Base-by-base conservation (phyloP, 108 stramenopile genomes). In the Conticribra guillardii region DNA sequence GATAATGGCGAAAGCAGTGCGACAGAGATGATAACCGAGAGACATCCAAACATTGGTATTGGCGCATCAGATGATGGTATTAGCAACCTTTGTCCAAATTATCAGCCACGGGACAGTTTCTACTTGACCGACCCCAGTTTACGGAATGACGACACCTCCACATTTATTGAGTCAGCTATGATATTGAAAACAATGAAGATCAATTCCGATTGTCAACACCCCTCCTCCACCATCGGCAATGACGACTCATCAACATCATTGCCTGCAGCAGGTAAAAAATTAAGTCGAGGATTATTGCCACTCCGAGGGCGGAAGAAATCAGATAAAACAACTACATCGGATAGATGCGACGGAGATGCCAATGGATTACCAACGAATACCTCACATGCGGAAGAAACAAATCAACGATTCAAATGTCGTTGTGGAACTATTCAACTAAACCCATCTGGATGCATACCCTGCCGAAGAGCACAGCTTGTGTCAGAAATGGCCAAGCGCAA, bases 131-230 rank as follows among this genome's bases (percentile, higher is more conserved):
- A 80, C 54, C 89, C 93, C 32, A 84, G 70, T 47, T 51, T 69
- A 21, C 69, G 90, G 45, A 71, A 69, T 8, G 93, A 94, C 70
- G 90, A 90, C 74, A 64, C 87, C 30, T 84, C 81, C 17, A 46
- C 49, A 54, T 91, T 91, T 49, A 82, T 94, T 15, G 93, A 94
- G 72, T 82, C 79, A 51, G 69, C 75, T 8, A 70, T 63, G 46
- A 15, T 24, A 16, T 3, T 37, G 58, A 26, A 53, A 54, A 17
- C 19, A 47, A 17, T 53, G 55, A 58, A 41, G 27, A 31, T n/a
- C 63, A 73, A 3, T 22, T n/a, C n/a, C n/a, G n/a, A n/a, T n/a
- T n/a, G n/a, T n/a, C n/a, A n/a, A n/a, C n/a, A n/a, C n/a, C n/a
- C n/a, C n/a, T n/a, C n/a, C n/a, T n/a, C n/a, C n/a, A n/a, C n/a